phyloP scores from a whole-genome alignment of 2,329 filamentous ascomycete species.

The Gaeumannomyces sp. region DNA sequence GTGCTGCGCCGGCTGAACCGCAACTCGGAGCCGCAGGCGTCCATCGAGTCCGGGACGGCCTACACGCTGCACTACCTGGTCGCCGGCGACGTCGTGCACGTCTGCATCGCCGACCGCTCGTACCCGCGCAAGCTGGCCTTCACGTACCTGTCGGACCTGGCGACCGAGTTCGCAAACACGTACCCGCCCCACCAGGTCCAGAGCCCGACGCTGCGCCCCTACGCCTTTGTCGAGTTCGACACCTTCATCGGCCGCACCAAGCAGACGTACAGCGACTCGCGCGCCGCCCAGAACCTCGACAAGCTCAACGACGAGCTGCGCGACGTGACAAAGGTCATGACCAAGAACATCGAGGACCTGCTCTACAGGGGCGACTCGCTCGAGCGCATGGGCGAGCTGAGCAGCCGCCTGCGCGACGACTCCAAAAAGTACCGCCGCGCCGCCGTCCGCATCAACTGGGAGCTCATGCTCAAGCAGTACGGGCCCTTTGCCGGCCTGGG shows the following conservation, averaged over 20 bases:
- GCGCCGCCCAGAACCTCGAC: slow-evolving; percentile 87
- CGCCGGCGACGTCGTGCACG: slow-evolving; percentile 75
- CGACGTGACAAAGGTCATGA: slow-evolving; percentile 99
- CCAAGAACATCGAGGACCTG: slow-evolving; percentile 98
- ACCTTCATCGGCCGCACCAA: slow-evolving; percentile 92
- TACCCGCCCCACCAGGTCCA: slow-evolving; percentile 72
- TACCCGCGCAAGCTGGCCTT: slow-evolving; percentile 98
- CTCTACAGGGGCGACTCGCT: slow-evolving; percentile 90
- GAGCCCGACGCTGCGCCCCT: slow-evolving; percentile 71
- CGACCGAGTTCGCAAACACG: slow-evolving; percentile 81
- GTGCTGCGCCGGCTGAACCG: slow-evolving; percentile 82
- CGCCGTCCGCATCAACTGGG: slow-evolving; percentile 96
- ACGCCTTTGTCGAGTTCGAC: slow-evolving; percentile 97
- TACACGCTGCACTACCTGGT: slow-evolving; percentile 88
- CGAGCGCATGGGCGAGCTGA: slow-evolving; percentile 96
- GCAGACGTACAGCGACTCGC: slow-evolving; percentile 86
- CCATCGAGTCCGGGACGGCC: slow-evolving; percentile 70
- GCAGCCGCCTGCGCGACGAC: slow-evolving; percentile 79
- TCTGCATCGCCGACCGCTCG: slow-evolving; percentile 86
- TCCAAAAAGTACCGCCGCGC: slow-evolving; percentile 90
- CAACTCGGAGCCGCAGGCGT: slow-evolving; percentile 85
- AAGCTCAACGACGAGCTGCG: slow-evolving; percentile 94
- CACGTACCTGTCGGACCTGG: slow-evolving; percentile 91
- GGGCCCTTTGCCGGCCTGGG: slow-evolving; percentile 80
- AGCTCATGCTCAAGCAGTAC: slow-evolving; percentile 92